Base-by-base conservation (phyloP, 2,329 filamentous ascomycete species). In the Lasiodiplodia citricola region DNA sequence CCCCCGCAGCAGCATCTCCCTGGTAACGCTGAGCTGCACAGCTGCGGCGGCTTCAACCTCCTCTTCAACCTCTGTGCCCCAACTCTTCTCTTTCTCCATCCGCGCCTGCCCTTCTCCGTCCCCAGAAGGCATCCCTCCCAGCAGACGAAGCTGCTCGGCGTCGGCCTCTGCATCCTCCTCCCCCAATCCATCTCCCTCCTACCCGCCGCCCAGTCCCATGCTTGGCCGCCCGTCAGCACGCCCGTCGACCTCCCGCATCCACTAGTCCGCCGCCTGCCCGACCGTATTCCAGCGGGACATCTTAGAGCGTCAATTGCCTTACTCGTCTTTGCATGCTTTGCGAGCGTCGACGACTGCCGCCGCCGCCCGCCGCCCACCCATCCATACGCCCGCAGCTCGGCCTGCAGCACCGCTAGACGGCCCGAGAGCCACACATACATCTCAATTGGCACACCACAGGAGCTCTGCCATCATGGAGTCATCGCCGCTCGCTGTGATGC, bases 401-500 rank as follows among this genome's bases (percentile, higher is more conserved):
- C 21, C 41, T 25, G 44, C 55, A 38, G n/a, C 25, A 51, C 57
- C 66, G 51, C 37, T 38, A 55, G 52, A 55, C 65, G 65, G 65
- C 47, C 57, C 66, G 56, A 63, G 44, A 60, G n/a, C 44, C 60
- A 37, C 56, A 68, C 66, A 52, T 41, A 47, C 44, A 62, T 25
- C n/a, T 35, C 66, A 68, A 60, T 62, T 68, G 65, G 55, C 44
- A 60, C 55, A 37, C 13, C 55, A 37, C 13, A 8, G 38, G 54
- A 52, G 37, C 47, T 41, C 18, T 58, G 66, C 66, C 55, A 58
- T 67, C 66, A 68, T 68, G 67, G 67, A 92, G 72, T 97, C 95
- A 55, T 98, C 96, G 75, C 96, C 96, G 57, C 84, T 98, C 78
- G 95, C 95, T 80, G 94, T 95, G 68, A 92, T 98, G 90, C 93